A percentile compares a stretch with the other conserved stretches of the same genome.
Evolutionary conservation across 495 filamentous ascomycete species (phyloP).

Genomic region (Bryoglossum gracile): DNA sequence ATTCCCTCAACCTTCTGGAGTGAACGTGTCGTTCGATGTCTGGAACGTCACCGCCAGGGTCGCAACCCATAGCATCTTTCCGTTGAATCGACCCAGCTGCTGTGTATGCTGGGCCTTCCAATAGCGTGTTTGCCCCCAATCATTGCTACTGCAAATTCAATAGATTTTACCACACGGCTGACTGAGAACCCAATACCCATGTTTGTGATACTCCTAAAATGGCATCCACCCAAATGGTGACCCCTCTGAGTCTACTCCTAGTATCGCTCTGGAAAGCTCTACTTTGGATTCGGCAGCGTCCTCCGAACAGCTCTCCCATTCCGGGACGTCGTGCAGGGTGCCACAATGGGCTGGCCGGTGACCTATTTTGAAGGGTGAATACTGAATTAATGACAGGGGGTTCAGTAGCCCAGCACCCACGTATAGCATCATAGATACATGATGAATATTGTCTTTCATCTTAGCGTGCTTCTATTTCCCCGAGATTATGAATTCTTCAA

Average conservation of each 20-base stretch:
- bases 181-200: constrained; percentile 37
- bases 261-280: constrained; percentile 43
- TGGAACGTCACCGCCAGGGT: constrained; percentile 39
- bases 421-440: too few species aligned
- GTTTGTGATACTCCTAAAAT: constrained; percentile 30
- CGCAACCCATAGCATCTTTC: constrained; percentile 37
- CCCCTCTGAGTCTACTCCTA: constrained; percentile 34
- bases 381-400: too few species aligned
- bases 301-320: constrained; percentile 5
- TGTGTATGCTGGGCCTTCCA: constrained; percentile 30
- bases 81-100: constrained; percentile 41
- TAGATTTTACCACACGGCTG: constrained; percentile 40
- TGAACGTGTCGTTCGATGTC: constrained; percentile 36
- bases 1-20: constrained; percentile 33
- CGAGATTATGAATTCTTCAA: too few species aligned
- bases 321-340: constrained; percentile 18
- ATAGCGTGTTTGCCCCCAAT: constrained; percentile 27
- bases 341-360: constrained; percentile 13
- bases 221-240: constrained; percentile 32
- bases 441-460: too few species aligned
- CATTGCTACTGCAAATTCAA: constrained; percentile 42
- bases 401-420: too few species aligned
- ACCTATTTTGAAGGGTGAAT: constrained; percentile 15
- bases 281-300: constrained; percentile 36
- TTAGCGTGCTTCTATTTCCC: too few species aligned